Evolutionary conservation across 352 stramenopile species (phyloP).

Genomic region (Saprolegnia parasitica): DNA sequence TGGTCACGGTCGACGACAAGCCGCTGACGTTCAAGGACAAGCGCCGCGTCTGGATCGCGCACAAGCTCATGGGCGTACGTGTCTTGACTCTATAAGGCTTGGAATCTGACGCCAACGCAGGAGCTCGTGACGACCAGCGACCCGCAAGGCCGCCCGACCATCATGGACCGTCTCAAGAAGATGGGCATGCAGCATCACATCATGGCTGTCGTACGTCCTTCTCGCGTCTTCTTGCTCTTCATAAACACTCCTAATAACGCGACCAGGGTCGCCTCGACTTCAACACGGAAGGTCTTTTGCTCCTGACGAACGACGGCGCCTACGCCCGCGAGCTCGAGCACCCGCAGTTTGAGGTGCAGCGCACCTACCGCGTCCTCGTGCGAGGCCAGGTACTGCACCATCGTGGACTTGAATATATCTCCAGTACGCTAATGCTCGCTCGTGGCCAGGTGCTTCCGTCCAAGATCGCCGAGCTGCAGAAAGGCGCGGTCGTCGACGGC

Average conservation of each 20-base stretch:
- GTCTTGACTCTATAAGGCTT: slow-evolving; percentile 23
- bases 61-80: slow-evolving; percentile 83
- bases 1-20: slow-evolving; percentile 52
- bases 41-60: slow-evolving; percentile 77
- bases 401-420: background rate
- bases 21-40: slow-evolving; percentile 38
- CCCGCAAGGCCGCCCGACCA: slow-evolving; percentile 71
- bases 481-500: slow-evolving; percentile 75
- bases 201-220: slow-evolving; percentile 71
- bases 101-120: slow-evolving; percentile 30
- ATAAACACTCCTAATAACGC: no score
- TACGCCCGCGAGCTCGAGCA: slow-evolving; percentile 86
- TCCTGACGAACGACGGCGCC: slow-evolving; percentile 91
- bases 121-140: slow-evolving; percentile 79
- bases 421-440: background rate
- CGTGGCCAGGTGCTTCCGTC: slow-evolving; percentile 33
- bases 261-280: slow-evolving; percentile 85
- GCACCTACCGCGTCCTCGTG: slow-evolving; percentile 83
- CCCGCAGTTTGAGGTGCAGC: slow-evolving; percentile 61
- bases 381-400: slow-evolving; percentile 47
- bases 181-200: slow-evolving; percentile 83
- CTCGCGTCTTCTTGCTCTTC: slow-evolving; percentile 1
- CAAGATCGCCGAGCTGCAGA: slow-evolving; percentile 71
- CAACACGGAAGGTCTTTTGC: slow-evolving; percentile 87
- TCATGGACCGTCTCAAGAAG: slow-evolving; percentile 79